Conservation (phyloP, 1,139 yeast species). For the Suhomyces ambrosiae region DNA sequence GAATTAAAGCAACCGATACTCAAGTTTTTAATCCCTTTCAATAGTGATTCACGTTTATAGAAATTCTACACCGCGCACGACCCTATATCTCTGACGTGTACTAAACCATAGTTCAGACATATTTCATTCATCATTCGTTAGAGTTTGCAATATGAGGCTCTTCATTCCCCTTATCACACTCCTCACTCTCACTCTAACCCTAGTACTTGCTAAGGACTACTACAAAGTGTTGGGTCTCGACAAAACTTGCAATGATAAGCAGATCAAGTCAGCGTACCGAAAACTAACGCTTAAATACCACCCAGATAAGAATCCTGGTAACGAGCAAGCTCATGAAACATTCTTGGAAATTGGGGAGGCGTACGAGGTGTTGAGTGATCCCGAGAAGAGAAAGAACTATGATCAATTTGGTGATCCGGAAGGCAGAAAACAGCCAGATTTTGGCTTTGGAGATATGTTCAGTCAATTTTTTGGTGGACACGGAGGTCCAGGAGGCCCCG, state of each 20-base stretch:
- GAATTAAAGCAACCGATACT: no score
- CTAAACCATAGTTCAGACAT: no score
- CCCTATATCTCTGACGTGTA: no score
- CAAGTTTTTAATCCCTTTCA: no score
- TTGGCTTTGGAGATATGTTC: constrained; percentile 64
- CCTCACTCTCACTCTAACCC: constrained; percentile 5
- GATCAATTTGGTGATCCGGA: constrained; percentile 88
- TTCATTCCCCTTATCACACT: constrained; percentile 5
- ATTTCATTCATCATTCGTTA: no score
- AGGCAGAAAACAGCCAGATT: constrained; percentile 35
- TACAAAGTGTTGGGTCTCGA: constrained; percentile 65
- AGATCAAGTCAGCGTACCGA: constrained; percentile 86
- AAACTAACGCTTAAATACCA: constrained; percentile 84
- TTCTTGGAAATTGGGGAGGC: constrained; percentile 94
- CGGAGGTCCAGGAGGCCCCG: constrained; percentile 30
- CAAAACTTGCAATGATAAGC: constrained; percentile 71
- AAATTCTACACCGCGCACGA: no score
- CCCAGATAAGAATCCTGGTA: constrained; percentile 86
- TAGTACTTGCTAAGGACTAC: constrained; percentile 24
- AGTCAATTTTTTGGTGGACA: constrained; percentile 73
- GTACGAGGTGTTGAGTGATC: constrained; percentile 80
- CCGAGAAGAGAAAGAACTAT: constrained; percentile 68
- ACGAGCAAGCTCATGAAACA: constrained; percentile 76
- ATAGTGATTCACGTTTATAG: no score
- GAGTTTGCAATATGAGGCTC: constrained; percentile 10